phyloP scores from a whole-genome alignment of 768 basidiomycete genomes.

The Suillus ampliporus region DNA sequence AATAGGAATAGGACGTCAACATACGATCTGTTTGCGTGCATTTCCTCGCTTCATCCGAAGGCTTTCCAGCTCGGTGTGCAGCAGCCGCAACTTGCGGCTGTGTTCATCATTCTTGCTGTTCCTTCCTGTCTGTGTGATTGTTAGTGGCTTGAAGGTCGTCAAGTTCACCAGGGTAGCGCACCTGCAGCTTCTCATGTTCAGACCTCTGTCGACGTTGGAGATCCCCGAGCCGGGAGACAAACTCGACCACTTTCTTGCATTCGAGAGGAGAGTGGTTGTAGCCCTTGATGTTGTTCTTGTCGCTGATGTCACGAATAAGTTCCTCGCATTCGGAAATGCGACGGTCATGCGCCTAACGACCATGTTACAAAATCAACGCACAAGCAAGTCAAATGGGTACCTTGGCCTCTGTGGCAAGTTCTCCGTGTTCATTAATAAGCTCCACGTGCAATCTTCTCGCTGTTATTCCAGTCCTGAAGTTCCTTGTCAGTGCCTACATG shows the following conservation, averaged over 20 bases:
- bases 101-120: conserved; percentile 67
- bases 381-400: conserved; percentile 39
- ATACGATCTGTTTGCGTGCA: conserved; percentile 63
- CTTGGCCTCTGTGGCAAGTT: conserved; percentile 74
- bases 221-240: conserved; percentile 68
- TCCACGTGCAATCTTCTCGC: conserved; percentile 59
- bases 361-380: neutral
- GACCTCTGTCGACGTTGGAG: conserved; percentile 64
- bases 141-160: neutral
- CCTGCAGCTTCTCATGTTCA: conserved; percentile 74
- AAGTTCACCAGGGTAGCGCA: conserved; percentile 29
- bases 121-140: conserved; percentile 49
- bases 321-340: conserved; percentile 75
- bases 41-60: conserved; percentile 57
- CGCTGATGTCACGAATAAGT: conserved; percentile 70
- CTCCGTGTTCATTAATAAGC: conserved; percentile 66
- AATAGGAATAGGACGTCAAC: conserved; percentile 22
- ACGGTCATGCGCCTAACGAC: conserved; percentile 68
- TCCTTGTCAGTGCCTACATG: conserved; percentile 74
- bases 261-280: conserved; percentile 74
- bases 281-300: conserved; percentile 74
- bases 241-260: conserved; percentile 73
- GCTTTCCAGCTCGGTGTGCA: conserved; percentile 60
- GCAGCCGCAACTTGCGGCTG: conserved; percentile 57
- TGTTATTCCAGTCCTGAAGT: conserved; percentile 53